Evolutionary conservation across 176 grass and related monocot genomes (phyloP).

Genomic region (Musa itinerans): DNA sequence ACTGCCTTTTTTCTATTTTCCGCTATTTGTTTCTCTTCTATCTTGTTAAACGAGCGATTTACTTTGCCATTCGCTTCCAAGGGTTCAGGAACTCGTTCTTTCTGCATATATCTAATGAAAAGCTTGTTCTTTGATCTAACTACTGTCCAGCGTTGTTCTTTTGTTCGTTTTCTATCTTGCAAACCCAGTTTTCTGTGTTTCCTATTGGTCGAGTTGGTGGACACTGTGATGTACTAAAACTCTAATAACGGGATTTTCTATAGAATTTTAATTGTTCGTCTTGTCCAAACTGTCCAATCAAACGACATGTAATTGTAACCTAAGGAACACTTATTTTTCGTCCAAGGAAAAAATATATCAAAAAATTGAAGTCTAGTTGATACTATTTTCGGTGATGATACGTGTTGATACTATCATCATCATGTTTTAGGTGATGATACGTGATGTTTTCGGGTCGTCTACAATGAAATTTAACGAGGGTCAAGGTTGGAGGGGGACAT

Average conservation of each 20-base stretch:
- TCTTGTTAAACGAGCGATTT: too few relatives aligned
- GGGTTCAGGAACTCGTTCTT: background rate
- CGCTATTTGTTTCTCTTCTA: too few relatives aligned
- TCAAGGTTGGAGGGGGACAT: too few relatives aligned
- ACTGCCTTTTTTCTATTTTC: too few relatives aligned
- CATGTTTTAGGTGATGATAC: background rate
- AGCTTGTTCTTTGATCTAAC: background rate
- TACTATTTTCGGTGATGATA: background rate
- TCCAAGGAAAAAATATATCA: background rate
- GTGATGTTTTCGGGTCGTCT: background rate
- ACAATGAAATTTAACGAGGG: too few relatives aligned
- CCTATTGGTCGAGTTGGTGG: background rate
- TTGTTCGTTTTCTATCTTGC: background rate
- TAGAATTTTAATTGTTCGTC: background rate
- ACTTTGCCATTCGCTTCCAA: background rate
- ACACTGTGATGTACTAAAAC: background rate
- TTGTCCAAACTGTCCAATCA: background rate
- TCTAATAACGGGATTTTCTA: background rate
- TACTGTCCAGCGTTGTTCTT: background rate
- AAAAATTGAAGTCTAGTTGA: background rate
- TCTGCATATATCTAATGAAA: background rate
- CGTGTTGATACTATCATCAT: too few relatives aligned
- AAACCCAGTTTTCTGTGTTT: background rate
- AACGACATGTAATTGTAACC: background rate
- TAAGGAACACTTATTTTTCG: background rate